Base-by-base conservation (phyloP, 139 green algal genomes). In the Nannochloris sp. region DNA sequence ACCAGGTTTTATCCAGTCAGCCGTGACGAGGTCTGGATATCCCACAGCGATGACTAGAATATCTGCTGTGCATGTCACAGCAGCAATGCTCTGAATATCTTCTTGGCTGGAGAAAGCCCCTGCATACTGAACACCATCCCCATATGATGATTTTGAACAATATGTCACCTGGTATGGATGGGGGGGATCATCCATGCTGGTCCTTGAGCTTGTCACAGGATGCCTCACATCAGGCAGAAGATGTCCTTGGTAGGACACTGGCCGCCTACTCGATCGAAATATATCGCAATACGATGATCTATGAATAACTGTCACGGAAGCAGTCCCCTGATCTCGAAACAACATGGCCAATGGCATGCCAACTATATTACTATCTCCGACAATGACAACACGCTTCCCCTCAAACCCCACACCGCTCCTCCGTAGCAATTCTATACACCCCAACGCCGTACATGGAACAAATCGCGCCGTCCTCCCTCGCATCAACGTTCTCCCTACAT, bases 291-390 rank as follows among this genome's bases (percentile, higher is more conserved):
- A 75, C 2, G 73, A 74, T 25, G 30, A 69, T 49, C 70, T 49
- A 64, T 91, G 84, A 56, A 85, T 80, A 43, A 94, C 82, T 6
- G 86, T 92, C 5, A 92, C 86, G 4, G 84, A 80, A 4, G 82
- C 83, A 16, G 85, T 83, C 11, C 73, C 80, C 10, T 66, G 62
- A 64, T 89, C 82, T 58, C 87, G 68, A 5, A 98, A 81, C 71
- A 97, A 76, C 78, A 97, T 73, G 4, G 90, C 90, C 25, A 94
- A 82, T 26, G 92, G 92, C 75, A 93, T 91, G 51, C 92, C 92
- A 57, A 98, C 92, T 56, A 95, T 93, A 77, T 96, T 97, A 70
- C 65, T 86, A 46, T 94, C 80, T 5, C 92, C 92, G 29, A 92
- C 79, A 50, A 97, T 87, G 13, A 95, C 91, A 30, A 90, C 91